These are phyloP conservation scores for Oryza glumipatula DNA, from an alignment of 176 grass and related monocot genomes.

Conservation along the genomic window DNA sequence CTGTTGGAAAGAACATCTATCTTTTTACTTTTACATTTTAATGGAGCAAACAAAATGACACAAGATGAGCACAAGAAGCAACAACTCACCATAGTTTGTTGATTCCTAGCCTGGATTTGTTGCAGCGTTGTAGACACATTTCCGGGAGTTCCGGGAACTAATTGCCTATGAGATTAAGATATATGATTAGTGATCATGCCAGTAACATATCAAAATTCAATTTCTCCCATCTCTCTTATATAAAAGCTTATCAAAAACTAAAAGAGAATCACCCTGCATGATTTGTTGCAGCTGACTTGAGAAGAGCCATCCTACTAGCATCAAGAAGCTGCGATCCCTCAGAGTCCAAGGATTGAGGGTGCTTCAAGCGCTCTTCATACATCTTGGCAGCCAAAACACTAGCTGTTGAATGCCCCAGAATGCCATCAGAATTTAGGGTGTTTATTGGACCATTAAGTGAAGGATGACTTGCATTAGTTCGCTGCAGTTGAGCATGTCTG, in stretches of 20 bases:
- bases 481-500: conserved; percentile 85
- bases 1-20: conserved; percentile 52
- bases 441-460: conserved; percentile 79
- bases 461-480: conserved; percentile 63
- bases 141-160: conserved; percentile 71
- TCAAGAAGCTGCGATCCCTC: conserved; percentile 84
- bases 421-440: conserved; percentile 70
- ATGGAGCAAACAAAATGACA: conserved; percentile 25
- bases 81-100: conserved; percentile 75
- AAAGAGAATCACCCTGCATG: conserved; percentile 67
- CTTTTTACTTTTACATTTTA: conserved; percentile 37
- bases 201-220: conserved; percentile 17
- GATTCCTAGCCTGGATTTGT: conserved; percentile 92
- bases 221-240: conserved; percentile 7
- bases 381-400: conserved; percentile 96
- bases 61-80: not conserved
- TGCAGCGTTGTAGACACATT: conserved; percentile 91
- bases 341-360: conserved; percentile 76
- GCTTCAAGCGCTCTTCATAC: conserved; percentile 95
- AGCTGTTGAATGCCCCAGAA: conserved; percentile 82
- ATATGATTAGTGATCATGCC: conserved; percentile 11
- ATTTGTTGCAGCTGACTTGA: conserved; percentile 85
- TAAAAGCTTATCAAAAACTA: conserved; percentile 17
- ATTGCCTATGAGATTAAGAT: conserved; percentile 57
- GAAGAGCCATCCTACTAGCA: conserved; percentile 86